These are phyloP conservation scores for Inosperma sp. DNA, from an alignment of 768 basidiomycete genomes.

Conservation along the genomic window DNA sequence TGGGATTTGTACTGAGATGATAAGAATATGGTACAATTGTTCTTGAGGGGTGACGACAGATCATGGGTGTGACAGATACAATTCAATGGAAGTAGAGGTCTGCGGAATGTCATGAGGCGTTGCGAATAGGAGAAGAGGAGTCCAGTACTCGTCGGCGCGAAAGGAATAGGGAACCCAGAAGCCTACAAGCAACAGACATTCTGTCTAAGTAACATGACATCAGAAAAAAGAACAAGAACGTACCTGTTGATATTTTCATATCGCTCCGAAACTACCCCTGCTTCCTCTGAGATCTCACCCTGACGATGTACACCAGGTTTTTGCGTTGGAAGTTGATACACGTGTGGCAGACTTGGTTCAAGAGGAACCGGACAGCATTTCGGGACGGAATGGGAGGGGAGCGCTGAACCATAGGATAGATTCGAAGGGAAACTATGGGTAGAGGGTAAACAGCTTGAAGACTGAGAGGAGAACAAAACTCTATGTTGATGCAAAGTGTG, in stretches of 20 bases:
- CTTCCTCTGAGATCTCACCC: constrained; percentile 31
- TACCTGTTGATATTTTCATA: constrained; percentile 67
- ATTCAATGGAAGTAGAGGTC: neutral
- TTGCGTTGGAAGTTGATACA: neutral
- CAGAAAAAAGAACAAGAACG: constrained; percentile 12
- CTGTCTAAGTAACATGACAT: neutral
- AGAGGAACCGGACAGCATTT: neutral
- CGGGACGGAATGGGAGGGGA: constrained; percentile 2
- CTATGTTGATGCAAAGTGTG: constrained; percentile 67
- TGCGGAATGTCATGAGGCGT: constrained; percentile 6
- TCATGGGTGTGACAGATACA: neutral
- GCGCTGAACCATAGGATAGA: constrained; percentile 1
- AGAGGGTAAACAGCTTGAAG: constrained; percentile 6
- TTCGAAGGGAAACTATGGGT: neutral
- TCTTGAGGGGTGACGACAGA: constrained; percentile 1
- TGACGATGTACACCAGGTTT: constrained; percentile 14
- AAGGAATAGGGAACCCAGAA: constrained; percentile 61
- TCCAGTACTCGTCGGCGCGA: constrained; percentile 44
- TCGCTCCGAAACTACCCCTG: constrained; percentile 45
- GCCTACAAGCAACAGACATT: constrained; percentile 32
- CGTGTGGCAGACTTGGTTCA: neutral
- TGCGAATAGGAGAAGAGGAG: constrained; percentile 10
- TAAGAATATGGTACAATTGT: neutral
- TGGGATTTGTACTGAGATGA: neutral
- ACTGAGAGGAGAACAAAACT: constrained; percentile 37